These are phyloP conservation scores for Aureobasidium sp. DNA, from an alignment of 2,329 filamentous ascomycete genomes.

Conservation along the genomic window DNA sequence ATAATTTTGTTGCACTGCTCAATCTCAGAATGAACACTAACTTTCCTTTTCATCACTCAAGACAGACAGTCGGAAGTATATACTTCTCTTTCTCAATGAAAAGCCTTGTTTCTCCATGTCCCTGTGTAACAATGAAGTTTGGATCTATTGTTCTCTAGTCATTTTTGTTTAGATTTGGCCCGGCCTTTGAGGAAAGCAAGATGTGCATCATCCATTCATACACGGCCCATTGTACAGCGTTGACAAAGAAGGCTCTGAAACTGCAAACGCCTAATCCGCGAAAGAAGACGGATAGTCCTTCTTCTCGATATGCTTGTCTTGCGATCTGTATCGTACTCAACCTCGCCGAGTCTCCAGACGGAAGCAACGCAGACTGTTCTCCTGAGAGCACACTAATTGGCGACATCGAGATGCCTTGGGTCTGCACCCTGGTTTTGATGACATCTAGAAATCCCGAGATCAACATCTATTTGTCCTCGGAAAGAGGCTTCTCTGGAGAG, in stretches of 20 bases:
- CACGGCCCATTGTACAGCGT: constrained; percentile 83
- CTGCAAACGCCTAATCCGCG: constrained; percentile 75
- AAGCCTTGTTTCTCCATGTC: not conserved
- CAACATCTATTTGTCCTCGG: not conserved
- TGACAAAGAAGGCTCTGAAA: constrained; percentile 79
- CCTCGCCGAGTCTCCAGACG: constrained; percentile 16
- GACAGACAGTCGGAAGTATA: not conserved
- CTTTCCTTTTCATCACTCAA: not conserved
- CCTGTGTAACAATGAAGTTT: not conserved
- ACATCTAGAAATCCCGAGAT: constrained; percentile 49
- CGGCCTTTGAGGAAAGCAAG: not conserved
- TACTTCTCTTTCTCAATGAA: constrained; percentile 1
- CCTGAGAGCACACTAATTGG: constrained; percentile 14
- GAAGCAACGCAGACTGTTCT: constrained; percentile 11
- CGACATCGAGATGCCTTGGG: constrained; percentile 41
- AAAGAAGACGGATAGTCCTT: constrained; percentile 70
- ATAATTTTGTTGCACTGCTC: constrained; percentile 2
- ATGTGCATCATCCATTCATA: constrained; percentile 18
- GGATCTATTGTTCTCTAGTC: not conserved
- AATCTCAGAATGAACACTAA: constrained; percentile 1
- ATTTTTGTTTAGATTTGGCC: not conserved
- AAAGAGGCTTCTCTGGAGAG: too few species aligned
- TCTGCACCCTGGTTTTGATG: constrained; percentile 86
- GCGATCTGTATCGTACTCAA: constrained; percentile 56
- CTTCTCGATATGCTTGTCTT: constrained; percentile 57